Base-by-base conservation (phyloP, 495 filamentous ascomycete species). In the Trichoderma gamsii region DNA sequence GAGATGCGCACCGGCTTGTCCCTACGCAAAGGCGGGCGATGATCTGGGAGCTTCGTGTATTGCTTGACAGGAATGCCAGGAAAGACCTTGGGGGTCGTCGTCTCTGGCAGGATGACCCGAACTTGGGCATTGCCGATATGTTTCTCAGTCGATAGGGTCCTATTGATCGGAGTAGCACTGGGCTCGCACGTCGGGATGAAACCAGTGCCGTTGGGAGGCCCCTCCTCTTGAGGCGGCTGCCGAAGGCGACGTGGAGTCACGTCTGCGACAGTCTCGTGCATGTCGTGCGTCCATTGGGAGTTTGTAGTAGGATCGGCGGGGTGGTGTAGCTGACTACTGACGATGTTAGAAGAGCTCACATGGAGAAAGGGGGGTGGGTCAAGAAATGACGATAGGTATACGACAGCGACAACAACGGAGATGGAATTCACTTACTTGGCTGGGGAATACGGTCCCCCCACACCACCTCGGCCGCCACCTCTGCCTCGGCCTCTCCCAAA, bases 1-100 rank as follows among this genome's bases (percentile, higher is more conserved):
- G 93, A 97, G 67, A 99, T 91, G 59, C 95, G 89, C 35, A 98
- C 95, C 15, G 96, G 96, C 73, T 98, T 99, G 77, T 99, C 95
- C 61, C 95, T 90, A 64, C 95, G 90, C 43, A 99, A 84, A 41
- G 95, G 95, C 65, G 95, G 96, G 11, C 95, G 88, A 77, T 98
- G 95, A 73, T 97, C 91, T 69, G 95, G 95, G 41, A 99, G 85
- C 69, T 92, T 92, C 32, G 92, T 97, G 76, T 99, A 92, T 69
- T 92, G 88, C 74, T 89, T 91, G 65, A 93, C 85, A 64, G 89
- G 86, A 61, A 97, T 86, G 41, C 86, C 84, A 29, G 90, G 76
- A 72, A 93, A 92, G 51, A 82, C 74, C 66, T 91, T 86, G 3
- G 92, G 86, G 32, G 84, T 83, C 66, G 86, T 82, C 88, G 96